These are phyloP conservation scores for Scedosporium boydii DNA, from an alignment of 2,329 filamentous ascomycete species.

Conservation along the genomic window DNA sequence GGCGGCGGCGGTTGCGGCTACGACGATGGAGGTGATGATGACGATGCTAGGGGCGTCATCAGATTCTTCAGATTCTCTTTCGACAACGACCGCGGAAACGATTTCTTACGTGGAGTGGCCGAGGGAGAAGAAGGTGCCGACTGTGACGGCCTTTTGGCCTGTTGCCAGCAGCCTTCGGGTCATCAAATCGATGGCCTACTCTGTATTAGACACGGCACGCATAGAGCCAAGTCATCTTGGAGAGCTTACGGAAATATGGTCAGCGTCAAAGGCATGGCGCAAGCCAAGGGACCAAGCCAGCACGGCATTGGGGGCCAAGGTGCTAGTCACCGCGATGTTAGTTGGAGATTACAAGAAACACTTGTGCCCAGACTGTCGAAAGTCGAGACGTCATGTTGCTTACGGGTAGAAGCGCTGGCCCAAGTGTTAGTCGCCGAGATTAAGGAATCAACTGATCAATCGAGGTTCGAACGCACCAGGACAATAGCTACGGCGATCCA, in stretches of 20 bases:
- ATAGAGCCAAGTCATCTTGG: neutral
- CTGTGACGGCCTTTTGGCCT: conserved; percentile 57
- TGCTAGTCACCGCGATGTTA: neutral
- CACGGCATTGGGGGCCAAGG: conserved; percentile 54
- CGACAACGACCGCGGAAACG: too few species aligned
- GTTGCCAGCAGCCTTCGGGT: conserved; percentile 80
- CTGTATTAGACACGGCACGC: neutral
- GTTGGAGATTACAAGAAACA: neutral
- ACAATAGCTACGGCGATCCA: neutral
- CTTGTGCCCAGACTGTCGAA: too few species aligned
- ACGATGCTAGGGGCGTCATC: conserved; percentile 64
- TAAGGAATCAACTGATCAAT: neutral
- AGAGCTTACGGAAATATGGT: conserved; percentile 54
- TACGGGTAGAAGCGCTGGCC: neutral
- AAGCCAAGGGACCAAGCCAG: conserved; percentile 82
- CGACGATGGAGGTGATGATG: conserved; percentile 79
- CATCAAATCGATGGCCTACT: conserved; percentile 73
- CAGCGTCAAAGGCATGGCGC: conserved; percentile 87
- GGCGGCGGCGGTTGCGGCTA: conserved; percentile 81
- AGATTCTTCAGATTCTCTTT: too few species aligned
- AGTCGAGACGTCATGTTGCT: neutral
- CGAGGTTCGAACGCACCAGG: neutral
- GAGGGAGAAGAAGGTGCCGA: conserved; percentile 88
- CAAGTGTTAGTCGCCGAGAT: neutral
- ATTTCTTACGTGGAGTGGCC: conserved; percentile 52